Percentiles rank a stretch among this genome's conserved stretches.
Evolutionary conservation across 2,329 filamentous ascomycete genomes (phyloP).

Genomic region (Rutstroemia sp.): DNA sequence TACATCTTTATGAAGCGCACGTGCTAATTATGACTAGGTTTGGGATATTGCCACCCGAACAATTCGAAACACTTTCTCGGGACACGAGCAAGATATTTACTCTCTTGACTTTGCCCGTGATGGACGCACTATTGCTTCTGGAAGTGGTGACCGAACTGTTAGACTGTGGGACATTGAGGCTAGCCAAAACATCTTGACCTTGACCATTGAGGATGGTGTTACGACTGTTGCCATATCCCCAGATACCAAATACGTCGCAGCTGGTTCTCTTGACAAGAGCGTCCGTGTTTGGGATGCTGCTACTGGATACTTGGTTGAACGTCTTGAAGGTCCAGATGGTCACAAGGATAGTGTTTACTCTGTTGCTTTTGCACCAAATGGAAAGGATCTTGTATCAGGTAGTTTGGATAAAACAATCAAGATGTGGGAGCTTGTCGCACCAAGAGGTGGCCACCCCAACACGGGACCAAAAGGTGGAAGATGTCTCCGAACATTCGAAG

Average conservation of each 20-base stretch:
- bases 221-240: constrained; percentile 97
- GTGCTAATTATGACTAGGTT: constrained; percentile 48
- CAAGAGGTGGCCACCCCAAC: constrained; percentile 57
- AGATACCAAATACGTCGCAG: constrained; percentile 87
- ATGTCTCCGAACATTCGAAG: constrained; percentile 94
- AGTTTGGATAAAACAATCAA: constrained; percentile 98
- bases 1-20: constrained; percentile 1
- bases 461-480: constrained; percentile 75
- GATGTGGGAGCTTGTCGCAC: constrained; percentile 89
- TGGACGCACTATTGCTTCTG: constrained; percentile 88
- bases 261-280: constrained; percentile 93
- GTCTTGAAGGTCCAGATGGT: constrained; percentile 84
- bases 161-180: constrained; percentile 93
- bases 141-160: constrained; percentile 89
- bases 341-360: constrained; percentile 97
- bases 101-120: constrained; percentile 92
- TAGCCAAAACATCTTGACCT: constrained; percentile 71
- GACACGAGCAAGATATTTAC: constrained; percentile 98
- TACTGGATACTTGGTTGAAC: constrained; percentile 78
- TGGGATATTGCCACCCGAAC: constrained; percentile 84
- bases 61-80: constrained; percentile 90
- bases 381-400: constrained; percentile 86
- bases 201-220: constrained; percentile 93
- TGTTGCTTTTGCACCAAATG: constrained; percentile 90
- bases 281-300: constrained; percentile 94